Conservation (phyloP, 1,284 basidiomycete genomes). For the Golubevia sp. region DNA sequence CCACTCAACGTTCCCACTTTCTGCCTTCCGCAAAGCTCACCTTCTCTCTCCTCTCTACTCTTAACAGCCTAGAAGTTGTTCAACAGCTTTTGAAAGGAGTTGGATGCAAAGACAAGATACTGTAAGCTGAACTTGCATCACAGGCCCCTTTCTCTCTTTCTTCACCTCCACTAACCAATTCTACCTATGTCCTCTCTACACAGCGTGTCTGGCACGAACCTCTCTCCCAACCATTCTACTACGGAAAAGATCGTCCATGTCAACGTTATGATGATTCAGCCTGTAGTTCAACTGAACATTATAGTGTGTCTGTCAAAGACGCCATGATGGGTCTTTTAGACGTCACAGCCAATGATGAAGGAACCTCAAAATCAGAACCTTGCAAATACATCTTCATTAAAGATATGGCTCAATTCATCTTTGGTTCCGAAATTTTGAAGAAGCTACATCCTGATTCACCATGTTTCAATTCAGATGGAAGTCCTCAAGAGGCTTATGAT, state of each 20-base stretch:
- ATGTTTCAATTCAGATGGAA: slow-evolving; percentile 25
- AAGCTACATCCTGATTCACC: slow-evolving; percentile 41
- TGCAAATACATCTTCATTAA: slow-evolving; percentile 48
- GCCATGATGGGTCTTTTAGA: slow-evolving; percentile 22
- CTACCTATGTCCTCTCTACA: too few species aligned
- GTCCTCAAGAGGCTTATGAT: background rate
- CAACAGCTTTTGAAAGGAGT: slow-evolving; percentile 49
- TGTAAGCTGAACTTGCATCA: too few species aligned
- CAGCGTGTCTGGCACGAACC: slow-evolving; percentile 42
- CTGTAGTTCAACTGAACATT: slow-evolving; percentile 26
- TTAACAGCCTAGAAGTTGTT: slow-evolving; percentile 11
- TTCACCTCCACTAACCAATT: too few species aligned
- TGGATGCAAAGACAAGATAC: slow-evolving; percentile 50
- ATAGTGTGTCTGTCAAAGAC: slow-evolving; percentile 27
- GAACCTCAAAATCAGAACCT: slow-evolving; percentile 19
- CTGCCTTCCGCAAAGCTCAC: slow-evolving; percentile 6
- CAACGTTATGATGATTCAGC: slow-evolving; percentile 29
- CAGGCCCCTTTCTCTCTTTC: too few species aligned
- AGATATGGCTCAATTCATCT: slow-evolving; percentile 55
- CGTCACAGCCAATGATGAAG: slow-evolving; percentile 1
- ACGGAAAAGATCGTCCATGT: slow-evolving; percentile 23
- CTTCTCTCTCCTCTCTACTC: slow-evolving; percentile 24
- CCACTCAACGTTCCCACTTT: background rate
- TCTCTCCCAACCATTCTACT: slow-evolving; percentile 49
- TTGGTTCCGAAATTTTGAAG: slow-evolving; percentile 27